Evolutionary conservation across 75 land plant species (phyloP).

Genomic region (Selaginella moellendorffii): DNA sequence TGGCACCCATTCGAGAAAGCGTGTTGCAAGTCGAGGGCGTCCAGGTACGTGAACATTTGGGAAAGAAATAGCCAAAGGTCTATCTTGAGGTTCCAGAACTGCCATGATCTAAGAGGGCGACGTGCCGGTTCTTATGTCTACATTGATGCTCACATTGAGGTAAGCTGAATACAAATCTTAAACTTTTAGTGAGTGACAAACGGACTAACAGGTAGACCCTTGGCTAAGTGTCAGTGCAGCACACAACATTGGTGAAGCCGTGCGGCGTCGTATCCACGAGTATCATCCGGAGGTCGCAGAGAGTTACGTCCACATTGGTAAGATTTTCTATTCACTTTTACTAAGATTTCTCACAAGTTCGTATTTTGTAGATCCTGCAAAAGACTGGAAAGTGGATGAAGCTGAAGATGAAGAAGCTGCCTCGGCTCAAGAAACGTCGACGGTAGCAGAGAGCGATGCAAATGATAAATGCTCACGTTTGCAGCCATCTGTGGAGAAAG

Average conservation of each 20-base stretch:
- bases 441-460: not conserved
- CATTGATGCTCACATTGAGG: constrained; percentile 92
- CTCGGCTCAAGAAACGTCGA: too few relatives aligned
- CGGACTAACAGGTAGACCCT: constrained; percentile 56
- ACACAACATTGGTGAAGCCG: constrained; percentile 77
- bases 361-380: not conserved
- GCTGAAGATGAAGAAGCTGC: not conserved
- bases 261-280: constrained; percentile 44
- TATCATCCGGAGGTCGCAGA: constrained; percentile 67
- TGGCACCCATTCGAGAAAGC: constrained; percentile 51
- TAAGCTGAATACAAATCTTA: constrained; percentile 10
- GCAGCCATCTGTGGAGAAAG: not conserved
- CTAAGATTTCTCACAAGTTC: not conserved
- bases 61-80: too few relatives aligned
- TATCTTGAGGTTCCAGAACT: constrained; percentile 35
- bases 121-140: constrained; percentile 69
- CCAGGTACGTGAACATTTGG: constrained; percentile 60
- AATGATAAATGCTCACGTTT: not conserved
- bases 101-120: constrained; percentile 77
- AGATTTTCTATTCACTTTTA: not conserved
- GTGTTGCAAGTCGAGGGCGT: constrained; percentile 62
- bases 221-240: constrained; percentile 90
- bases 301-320: constrained; percentile 85
- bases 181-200: too few relatives aligned
- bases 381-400: not conserved